phyloP scores from a whole-genome alignment of 805 yeast species.

The Cyberlindnera mycetangii region DNA sequence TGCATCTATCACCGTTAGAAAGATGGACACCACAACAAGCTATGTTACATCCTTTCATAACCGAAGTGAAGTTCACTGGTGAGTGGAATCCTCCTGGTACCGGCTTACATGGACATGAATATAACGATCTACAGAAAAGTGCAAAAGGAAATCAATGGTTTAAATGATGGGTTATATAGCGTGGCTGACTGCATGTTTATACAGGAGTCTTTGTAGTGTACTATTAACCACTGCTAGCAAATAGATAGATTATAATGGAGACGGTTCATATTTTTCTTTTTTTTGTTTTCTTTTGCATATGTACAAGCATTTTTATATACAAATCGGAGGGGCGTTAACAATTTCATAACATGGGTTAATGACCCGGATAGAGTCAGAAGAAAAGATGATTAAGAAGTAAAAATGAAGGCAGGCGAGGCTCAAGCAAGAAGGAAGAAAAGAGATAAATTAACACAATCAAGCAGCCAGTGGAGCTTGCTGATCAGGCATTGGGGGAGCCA shows the following conservation, averaged over 20 bases:
- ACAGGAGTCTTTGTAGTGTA: no score
- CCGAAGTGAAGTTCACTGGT: constrained; percentile 52
- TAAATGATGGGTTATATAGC: constrained; percentile 2
- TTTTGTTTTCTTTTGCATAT: no score
- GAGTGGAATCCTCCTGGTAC: constrained; percentile 52
- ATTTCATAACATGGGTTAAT: neutral
- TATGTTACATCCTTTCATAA: constrained; percentile 83
- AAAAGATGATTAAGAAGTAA: neutral
- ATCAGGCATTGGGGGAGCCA: constrained; percentile 57
- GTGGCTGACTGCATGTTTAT: no score
- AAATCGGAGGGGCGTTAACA: neutral
- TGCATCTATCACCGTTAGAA: constrained; percentile 86
- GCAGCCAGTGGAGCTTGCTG: constrained; percentile 22
- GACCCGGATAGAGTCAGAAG: neutral
- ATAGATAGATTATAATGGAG: no score
- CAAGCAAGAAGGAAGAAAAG: neutral
- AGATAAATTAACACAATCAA: constrained; percentile 1
- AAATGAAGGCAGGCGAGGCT: neutral
- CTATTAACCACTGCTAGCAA: no score
- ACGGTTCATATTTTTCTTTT: no score
- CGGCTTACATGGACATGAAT: constrained; percentile 4
- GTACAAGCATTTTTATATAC: constrained; percentile 2
- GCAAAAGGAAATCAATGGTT: constrained; percentile 20
- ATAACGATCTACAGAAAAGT: constrained; percentile 11
- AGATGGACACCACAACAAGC: constrained; percentile 98